Conservation (phyloP, 129 eudicot species). For the Glebionis coronaria region DNA sequence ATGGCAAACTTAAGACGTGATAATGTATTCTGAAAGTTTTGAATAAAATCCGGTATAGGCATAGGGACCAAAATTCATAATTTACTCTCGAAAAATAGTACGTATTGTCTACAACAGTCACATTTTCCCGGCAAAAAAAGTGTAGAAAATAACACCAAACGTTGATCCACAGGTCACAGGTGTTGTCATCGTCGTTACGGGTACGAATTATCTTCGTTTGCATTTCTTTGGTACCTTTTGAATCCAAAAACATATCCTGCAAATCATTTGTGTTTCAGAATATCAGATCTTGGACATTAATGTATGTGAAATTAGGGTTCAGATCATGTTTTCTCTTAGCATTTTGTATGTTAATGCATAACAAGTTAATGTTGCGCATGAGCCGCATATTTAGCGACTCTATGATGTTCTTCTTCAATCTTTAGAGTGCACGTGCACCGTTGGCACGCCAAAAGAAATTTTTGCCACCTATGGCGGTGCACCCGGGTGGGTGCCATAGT, state of each 20-base stretch:
- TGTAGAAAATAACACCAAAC: constrained; percentile 6
- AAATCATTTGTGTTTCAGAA: constrained; percentile 11
- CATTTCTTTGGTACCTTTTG: background rate
- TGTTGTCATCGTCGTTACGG: constrained; percentile 10
- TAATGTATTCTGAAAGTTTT: no score
- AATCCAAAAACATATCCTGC: background rate
- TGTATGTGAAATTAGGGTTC: constrained; percentile 3
- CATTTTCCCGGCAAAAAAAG: constrained; percentile 12
- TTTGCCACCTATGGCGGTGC: no score
- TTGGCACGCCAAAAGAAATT: no score
- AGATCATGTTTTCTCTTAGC: constrained; percentile 11
- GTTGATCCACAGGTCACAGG: constrained; percentile 29
- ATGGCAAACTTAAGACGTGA: no score
- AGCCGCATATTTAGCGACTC: no score
- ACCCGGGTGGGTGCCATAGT: no score
- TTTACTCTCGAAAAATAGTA: no score
- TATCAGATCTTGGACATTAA: constrained; percentile 16
- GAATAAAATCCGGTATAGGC: no score
- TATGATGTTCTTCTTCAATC: no score
- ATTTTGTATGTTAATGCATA: constrained; percentile 2
- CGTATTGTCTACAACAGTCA: constrained; percentile 11
- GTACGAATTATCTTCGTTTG: background rate
- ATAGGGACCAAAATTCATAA: no score
- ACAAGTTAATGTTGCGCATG: background rate
- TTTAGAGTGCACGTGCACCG: no score